Evolutionary conservation across 78 protist species (phyloP).

Genomic region (Dictyostelium discoideum): DNA sequence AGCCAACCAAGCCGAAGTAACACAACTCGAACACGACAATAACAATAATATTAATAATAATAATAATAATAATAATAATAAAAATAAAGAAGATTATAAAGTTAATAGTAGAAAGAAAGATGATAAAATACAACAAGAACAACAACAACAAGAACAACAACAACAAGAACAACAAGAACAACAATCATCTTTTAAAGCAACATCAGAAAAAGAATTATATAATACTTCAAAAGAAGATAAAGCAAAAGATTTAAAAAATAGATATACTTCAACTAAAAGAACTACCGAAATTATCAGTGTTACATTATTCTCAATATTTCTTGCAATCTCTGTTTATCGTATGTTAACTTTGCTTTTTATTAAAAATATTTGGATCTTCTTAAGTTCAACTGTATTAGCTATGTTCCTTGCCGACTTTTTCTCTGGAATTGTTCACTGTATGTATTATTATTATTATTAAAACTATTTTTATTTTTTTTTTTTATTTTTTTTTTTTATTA

Average conservation of each 20-base stretch:
- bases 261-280: constrained; percentile 54
- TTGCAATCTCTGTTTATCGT: constrained; percentile 23
- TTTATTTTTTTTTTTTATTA: not conserved
- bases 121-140: not conserved
- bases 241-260: constrained; percentile 34
- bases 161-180: not conserved
- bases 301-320: constrained; percentile 17
- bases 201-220: constrained; percentile 1
- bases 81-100: not conserved
- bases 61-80: not conserved
- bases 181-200: not conserved
- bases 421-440: constrained; percentile 80
- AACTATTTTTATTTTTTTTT: too few relatives aligned
- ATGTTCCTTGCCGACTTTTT: constrained; percentile 75
- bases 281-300: constrained; percentile 46
- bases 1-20: not conserved
- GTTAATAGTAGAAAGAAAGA: not conserved
- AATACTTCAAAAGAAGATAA: constrained; percentile 24
- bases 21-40: not conserved
- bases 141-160: not conserved
- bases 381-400: constrained; percentile 56
- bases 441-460: not conserved
- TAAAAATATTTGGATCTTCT: constrained; percentile 66
- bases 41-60: not conserved
- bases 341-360: constrained; percentile 33